Evolutionary conservation across 2,329 filamentous ascomycete species (phyloP), one percentile per base, ranked within the genome.

Genomic region (Elsinoe batatas): DNA sequence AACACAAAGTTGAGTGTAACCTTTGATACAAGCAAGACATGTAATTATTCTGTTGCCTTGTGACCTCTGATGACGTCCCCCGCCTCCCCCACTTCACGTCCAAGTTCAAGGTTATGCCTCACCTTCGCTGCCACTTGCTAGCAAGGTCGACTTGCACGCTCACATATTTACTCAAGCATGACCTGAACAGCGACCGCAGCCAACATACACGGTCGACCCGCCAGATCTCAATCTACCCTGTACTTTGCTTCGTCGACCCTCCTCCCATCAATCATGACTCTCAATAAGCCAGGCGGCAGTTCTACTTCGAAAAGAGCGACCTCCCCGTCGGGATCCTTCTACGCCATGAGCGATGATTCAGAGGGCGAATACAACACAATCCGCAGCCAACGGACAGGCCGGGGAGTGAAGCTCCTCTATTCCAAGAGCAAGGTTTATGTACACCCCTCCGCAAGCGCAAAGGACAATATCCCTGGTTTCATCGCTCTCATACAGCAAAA

Each of bases 371-470:
- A 98, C 74, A 88, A 94, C 69, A 97, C 90, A 15, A 89, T 98
- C 65, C 86, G 88, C 3, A 88, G 94, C 66, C 81, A 82, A 3
- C 81, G 80, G 62, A 83, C 82, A 2, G 86, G 87, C 0, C 82
- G 82, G 61, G 93, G 91, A 1, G 93, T 98, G 44, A 98, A 97
- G 73, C 76, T 98, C 32, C 77, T 98, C 12, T 96, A 87, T 65
- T 91, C 90, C 17, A 98, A 98, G 75, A 96, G 90, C 84, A 98
- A 97, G 79, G 93, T 98, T 68, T 98, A 97, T 68, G 85, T 98
- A 42, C 93, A 98, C 69, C 93, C 93, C 1, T 90, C 90, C 0
- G 87, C 91, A 0, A 94, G 89, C 0, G 81, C 91, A 56, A 95
- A 91, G 74, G 93, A 98, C 74, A 98, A 98, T 63, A 94, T 98